Conservation (phyloP, 495 filamentous ascomycete genomes). For the Cercophora samala region DNA sequence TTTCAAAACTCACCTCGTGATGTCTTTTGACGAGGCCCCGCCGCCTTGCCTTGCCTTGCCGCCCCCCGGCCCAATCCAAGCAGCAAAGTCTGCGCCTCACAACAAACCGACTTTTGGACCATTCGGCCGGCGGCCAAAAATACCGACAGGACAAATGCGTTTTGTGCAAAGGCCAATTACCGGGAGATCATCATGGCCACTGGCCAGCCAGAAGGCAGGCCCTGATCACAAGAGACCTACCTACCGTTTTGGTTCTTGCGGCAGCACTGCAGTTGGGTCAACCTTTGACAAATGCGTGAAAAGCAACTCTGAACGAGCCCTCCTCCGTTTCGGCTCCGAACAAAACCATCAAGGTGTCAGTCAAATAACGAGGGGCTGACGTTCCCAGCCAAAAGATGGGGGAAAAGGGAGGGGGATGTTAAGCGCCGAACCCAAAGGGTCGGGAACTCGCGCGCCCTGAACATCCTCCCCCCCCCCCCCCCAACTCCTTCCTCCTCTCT, state of each 20-base stretch:
- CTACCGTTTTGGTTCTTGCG: no score
- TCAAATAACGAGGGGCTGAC: background rate
- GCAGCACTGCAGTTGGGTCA: no score
- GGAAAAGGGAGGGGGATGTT: background rate
- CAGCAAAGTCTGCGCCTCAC: background rate
- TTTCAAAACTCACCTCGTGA: constrained; percentile 7
- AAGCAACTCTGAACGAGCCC: no score
- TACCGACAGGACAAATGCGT: background rate
- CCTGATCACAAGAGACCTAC: no score
- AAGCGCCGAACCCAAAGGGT: background rate
- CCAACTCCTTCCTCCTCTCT: background rate
- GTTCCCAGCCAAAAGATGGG: background rate
- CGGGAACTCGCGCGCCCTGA: background rate
- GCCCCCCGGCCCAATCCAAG: no score
- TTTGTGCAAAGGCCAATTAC: background rate
- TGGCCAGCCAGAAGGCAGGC: no score
- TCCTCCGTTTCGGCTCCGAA: no score
- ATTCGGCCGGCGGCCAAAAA: background rate
- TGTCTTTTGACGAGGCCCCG: constrained; percentile 6
- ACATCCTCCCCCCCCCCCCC: background rate
- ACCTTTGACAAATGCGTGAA: no score
- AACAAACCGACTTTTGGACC: background rate
- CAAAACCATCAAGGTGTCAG: no score
- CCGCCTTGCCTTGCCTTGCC: background rate
- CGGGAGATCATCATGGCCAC: background rate